These are phyloP conservation scores for Leishmania lainsoni DNA, from an alignment of 208 protist species.

Conservation along the genomic window DNA sequence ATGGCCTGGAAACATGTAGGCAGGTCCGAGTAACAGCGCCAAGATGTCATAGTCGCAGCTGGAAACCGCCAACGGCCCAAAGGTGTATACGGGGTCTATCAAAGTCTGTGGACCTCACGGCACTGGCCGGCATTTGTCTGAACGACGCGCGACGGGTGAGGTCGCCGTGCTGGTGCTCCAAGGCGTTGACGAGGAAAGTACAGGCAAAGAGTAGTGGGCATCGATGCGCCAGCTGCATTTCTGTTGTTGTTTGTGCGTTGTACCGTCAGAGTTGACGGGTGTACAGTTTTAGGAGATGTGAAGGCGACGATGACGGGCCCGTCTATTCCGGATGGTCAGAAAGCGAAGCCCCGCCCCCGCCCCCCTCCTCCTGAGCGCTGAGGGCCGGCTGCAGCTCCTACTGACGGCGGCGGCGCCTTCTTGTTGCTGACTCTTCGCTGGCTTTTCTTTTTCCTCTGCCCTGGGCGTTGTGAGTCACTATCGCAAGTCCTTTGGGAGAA, in stretches of 20 bases:
- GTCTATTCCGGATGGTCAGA: background rate
- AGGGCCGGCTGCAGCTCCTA: too few relatives aligned
- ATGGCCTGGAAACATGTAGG: too few relatives aligned
- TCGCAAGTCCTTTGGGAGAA: background rate
- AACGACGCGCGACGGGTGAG: constrained; percentile 9
- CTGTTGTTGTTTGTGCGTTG: background rate
- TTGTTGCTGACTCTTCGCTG: too few relatives aligned
- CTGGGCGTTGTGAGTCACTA: background rate
- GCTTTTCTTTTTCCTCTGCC: too few relatives aligned
- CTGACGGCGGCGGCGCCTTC: too few relatives aligned
- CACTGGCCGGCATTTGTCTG: constrained; percentile 10
- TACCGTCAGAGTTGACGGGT: background rate
- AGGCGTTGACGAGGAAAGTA: background rate
- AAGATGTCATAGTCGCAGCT: constrained; percentile 17
- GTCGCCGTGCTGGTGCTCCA: constrained; percentile 12
- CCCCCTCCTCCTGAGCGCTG: too few relatives aligned
- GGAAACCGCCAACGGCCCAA: constrained; percentile 10
- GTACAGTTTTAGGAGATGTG: background rate
- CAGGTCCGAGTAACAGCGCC: background rate
- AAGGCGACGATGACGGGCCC: background rate
- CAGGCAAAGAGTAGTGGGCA: background rate
- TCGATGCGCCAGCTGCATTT: background rate
- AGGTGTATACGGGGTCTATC: background rate
- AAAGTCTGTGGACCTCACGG: background rate
- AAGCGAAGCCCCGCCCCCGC: too few relatives aligned